Evolutionary conservation across 225 moss, liverwort and hornwort genomes (phyloP), one percentile per base, ranked within the genome.

Genomic region (Polytrichum formosum): DNA sequence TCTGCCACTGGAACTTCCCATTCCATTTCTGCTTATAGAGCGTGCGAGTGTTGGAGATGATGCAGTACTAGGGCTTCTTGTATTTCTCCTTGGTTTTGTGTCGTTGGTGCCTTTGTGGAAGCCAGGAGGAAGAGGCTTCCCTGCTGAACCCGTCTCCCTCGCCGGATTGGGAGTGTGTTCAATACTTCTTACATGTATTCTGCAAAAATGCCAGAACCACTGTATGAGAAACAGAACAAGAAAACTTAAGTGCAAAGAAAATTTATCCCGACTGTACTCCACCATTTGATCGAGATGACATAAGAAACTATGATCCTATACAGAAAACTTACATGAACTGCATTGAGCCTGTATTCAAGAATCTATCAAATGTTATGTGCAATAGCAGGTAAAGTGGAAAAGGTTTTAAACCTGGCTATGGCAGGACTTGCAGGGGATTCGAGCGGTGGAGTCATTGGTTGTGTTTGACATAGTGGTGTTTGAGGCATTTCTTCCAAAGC

Each of bases 101-200:
- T 87, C 87, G 72, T 87, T 84, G 29, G 84, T 81, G 72, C 87
- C 87, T 73, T 87, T 87, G 74, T 87, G 87, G 66, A 82, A 79
- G 18, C 87, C 84, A 16, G 84, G 79, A 13, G 87, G 84, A 70
- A 84, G 71, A 21, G 74, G 54, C 77, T 64, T 79, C 55, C 68
- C 66, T 10, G 76, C 66, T 22, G 66, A 56, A 21, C 17, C 28
- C 17, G 64, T 7, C 64, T 72, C 81, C 73, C 68, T 60, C 56
- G 81, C 55, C 46, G 46, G 63, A 68, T 68, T 53, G 81, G 61
- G 64, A 81, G 78, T 59, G 16, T 22, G 60, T 6, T 65, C 60
- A 19, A 53, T 30, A 56, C 61, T 63, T 65, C 72, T 67, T 5
- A 67, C 26, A 67, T 70, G 25, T 58, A 54, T 21, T 55, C 84